Conservation (phyloP, 768 basidiomycete species). For the Leccinum olivaceopallidum region DNA sequence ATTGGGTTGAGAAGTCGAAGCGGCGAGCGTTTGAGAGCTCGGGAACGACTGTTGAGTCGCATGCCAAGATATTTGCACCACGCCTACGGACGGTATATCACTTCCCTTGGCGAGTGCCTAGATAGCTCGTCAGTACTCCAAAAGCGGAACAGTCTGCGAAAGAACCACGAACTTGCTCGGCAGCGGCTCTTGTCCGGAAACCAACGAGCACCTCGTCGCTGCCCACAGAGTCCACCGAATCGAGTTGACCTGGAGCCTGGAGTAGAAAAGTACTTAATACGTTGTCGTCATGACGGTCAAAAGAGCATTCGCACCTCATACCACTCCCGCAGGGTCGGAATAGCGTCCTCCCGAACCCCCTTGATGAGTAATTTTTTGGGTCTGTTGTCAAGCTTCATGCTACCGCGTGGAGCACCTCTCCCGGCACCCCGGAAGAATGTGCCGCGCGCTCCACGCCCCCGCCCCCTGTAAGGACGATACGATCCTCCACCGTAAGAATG, state of each 20-base stretch:
- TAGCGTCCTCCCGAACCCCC: conserved; percentile 54
- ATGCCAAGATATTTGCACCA: conserved; percentile 70
- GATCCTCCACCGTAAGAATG: conserved; percentile 35
- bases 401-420: conserved; percentile 68
- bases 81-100: conserved; percentile 64
- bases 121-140: conserved; percentile 13
- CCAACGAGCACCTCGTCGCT: conserved; percentile 60
- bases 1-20: conserved; percentile 21
- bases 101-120: conserved; percentile 75
- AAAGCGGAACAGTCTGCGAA: neutral
- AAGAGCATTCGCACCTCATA: conserved; percentile 58
- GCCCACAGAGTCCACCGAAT: conserved; percentile 57
- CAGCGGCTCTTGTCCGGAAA: conserved; percentile 71
- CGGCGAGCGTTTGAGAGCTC: conserved; percentile 20
- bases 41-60: conserved; percentile 34
- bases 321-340: conserved; percentile 75
- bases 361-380: conserved; percentile 79
- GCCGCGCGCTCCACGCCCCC: conserved; percentile 57
- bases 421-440: conserved; percentile 59
- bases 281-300: neutral
- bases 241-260: conserved; percentile 71
- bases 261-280: conserved; percentile 8
- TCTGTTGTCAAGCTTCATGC: conserved; percentile 90
- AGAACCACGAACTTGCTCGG: conserved; percentile 65
- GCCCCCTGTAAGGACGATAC: conserved; percentile 70